Conservation (phyloP, 768 basidiomycete genomes). For the Mycena leptocephala region DNA sequence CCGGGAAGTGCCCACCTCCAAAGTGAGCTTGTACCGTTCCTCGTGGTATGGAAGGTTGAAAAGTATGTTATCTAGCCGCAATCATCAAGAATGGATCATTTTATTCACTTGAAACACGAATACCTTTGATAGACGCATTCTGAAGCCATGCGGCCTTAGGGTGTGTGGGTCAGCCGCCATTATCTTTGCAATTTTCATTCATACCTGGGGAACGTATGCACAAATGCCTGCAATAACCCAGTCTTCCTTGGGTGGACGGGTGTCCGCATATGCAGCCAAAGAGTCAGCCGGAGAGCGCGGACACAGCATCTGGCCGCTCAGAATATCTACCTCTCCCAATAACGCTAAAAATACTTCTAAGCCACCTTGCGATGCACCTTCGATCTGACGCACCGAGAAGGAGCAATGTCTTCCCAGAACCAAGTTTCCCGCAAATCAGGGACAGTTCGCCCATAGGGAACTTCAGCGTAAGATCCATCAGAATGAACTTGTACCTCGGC, state of each 20-base stretch:
- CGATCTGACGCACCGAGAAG: constrained; percentile 68
- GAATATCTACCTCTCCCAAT: constrained; percentile 89
- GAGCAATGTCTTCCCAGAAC: constrained; percentile 90
- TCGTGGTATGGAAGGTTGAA: constrained; percentile 85
- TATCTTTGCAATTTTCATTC: constrained; percentile 19
- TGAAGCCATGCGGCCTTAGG: constrained; percentile 76
- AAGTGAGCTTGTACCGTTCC: constrained; percentile 81
- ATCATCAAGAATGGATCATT: background rate
- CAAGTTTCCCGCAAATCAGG: constrained; percentile 90
- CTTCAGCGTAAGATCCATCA: constrained; percentile 81
- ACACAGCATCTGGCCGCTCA: constrained; percentile 86
- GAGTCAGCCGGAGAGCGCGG: constrained; percentile 90
- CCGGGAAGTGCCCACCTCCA: constrained; percentile 71
- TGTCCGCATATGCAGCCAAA: constrained; percentile 71
- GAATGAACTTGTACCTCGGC: constrained; percentile 81
- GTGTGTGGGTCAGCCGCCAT: constrained; percentile 37
- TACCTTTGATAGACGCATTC: constrained; percentile 77
- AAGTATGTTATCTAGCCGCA: constrained; percentile 73
- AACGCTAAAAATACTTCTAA: constrained; percentile 62
- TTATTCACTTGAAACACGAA: background rate
- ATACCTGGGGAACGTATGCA: constrained; percentile 89
- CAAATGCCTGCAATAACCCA: constrained; percentile 88
- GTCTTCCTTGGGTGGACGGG: constrained; percentile 62
- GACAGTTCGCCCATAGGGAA: constrained; percentile 90
- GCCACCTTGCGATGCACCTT: background rate